phyloP scores from a whole-genome alignment of 306 rosid species.

The Citrullus colocynthis region DNA sequence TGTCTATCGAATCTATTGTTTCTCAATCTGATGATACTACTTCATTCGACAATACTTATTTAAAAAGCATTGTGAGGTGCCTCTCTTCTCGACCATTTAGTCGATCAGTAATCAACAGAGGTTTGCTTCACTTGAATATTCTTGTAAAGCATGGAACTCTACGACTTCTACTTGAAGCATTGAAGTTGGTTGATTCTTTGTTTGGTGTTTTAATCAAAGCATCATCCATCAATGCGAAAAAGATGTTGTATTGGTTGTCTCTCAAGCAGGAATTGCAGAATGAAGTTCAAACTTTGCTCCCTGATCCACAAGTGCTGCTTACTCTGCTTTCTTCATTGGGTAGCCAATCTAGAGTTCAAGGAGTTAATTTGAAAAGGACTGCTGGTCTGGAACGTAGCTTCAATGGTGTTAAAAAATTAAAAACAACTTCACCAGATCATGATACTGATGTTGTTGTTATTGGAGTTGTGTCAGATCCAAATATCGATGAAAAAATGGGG shows the following conservation, averaged over 20 bases:
- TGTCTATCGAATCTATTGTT: constrained; percentile 32
- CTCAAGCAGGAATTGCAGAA: constrained; percentile 56
- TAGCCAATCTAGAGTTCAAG: constrained; percentile 28
- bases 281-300: constrained; percentile 57
- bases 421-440: constrained; percentile 22
- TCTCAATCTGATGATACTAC: constrained; percentile 20
- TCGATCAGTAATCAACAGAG: constrained; percentile 56
- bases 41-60: constrained; percentile 23
- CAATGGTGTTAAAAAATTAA: constrained; percentile 35
- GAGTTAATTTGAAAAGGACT: constrained; percentile 37
- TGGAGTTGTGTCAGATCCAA: constrained; percentile 36
- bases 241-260: constrained; percentile 16
- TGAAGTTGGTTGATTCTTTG: constrained; percentile 54
- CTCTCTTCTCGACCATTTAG: constrained; percentile 68
- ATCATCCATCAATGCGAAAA: constrained; percentile 16
- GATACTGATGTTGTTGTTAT: constrained; percentile 62
- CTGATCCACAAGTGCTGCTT: constrained; percentile 69
- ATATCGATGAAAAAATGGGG: constrained; percentile 20
- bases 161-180: constrained; percentile 64
- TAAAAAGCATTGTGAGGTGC: constrained; percentile 46
- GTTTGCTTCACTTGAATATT: constrained; percentile 59
- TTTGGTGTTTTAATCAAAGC: constrained; percentile 26
- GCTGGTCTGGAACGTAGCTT: constrained; percentile 18
- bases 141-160: constrained; percentile 72
- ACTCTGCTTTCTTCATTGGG: constrained; percentile 50